Percentiles rank a stretch among this genome's conserved stretches.
Conservation (phyloP, 805 yeast species). For the Zygoascus biomembranicola region DNA sequence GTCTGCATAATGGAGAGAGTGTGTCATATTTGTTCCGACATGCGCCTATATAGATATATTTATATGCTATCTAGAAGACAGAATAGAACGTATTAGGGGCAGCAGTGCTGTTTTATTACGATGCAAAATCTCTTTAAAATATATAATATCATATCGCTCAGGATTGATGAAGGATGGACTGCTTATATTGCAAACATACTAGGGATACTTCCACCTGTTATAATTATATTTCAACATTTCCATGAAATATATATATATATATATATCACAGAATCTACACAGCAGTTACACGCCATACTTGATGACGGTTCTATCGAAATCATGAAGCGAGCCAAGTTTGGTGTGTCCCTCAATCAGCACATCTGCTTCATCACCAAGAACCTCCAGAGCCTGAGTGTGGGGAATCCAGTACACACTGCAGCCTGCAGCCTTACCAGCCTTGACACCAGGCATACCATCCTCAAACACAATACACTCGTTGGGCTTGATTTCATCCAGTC, state of each 20-base stretch:
- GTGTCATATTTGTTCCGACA: slow-evolving; percentile 81
- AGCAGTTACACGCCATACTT: neutral
- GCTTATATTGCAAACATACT: no score
- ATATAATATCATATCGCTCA: neutral
- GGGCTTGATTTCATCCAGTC: slow-evolving; percentile 45
- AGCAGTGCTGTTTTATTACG: no score
- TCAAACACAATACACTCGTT: slow-evolving; percentile 86
- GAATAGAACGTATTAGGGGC: neutral
- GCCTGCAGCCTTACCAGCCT: slow-evolving; percentile 75
- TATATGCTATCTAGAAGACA: neutral
- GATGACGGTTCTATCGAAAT: slow-evolving; percentile 35
- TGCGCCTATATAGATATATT: slow-evolving; percentile 34
- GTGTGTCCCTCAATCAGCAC: slow-evolving; percentile 53
- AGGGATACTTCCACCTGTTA: neutral
- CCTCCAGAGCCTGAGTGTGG: slow-evolving; percentile 58
- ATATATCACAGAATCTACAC: neutral
- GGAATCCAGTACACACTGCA: slow-evolving; percentile 94
- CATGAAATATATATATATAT: neutral
- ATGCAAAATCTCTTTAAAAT: no score
- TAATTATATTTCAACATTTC: neutral
- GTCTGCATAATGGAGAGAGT: slow-evolving; percentile 95
- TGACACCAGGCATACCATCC: slow-evolving; percentile 90
- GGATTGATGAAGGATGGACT: no score
- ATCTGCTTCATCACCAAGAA: slow-evolving; percentile 39
- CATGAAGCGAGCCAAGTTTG: slow-evolving; percentile 41